Evolutionary conservation across 352 stramenopile species (phyloP), one percentile per base, ranked within the genome.

Genomic region (Phytopythium delawarense): DNA sequence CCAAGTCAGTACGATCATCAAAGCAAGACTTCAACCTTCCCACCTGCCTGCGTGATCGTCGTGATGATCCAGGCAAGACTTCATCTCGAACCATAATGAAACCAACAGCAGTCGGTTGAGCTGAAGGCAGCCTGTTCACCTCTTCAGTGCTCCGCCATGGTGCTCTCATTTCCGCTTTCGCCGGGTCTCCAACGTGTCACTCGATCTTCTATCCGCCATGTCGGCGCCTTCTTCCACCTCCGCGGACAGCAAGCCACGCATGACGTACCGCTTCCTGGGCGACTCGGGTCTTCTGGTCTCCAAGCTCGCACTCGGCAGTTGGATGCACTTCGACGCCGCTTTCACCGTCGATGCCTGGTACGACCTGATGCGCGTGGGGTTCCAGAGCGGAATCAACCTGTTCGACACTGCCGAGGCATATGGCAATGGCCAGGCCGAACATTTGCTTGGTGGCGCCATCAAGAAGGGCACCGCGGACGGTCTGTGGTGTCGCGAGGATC

Each of bases 391-490:
- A 2, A 64, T 85, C 57, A 81, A 79, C 59, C 76, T 82, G 53
- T 71, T 76, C 37, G 76, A 84, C 69, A 85, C 69, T 16, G 76
- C 76, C 2, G 74, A 78, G 63, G 54, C 44, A 5, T 84, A 84
- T 32, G 63, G 62, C 16, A 40, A 63, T n/a, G 72, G 67, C 60
- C 60, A 77, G 32, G 63, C 65, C 30, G 71, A 76, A 30, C 66
- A 70, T 12, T 69, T 76, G 40, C 73, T 78, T 20, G 75, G 72
- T 13, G 63, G 71, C 12, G 63, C 75, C 2, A 66, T 86, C 28
- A 63, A 74, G 6, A 84, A 78, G 57, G 71, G 71, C 21, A 63
- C 80, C 28, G 16, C 67, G n/a, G 64, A 72, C 11, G 25, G 44
- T 13, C 51, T 70, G 15, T 76, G 63, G 63, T 58, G 59, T 1